These are phyloP conservation scores for Cystoisospora suis DNA, from an alignment of 169 alveolate genomes.

Conservation along the genomic window DNA sequence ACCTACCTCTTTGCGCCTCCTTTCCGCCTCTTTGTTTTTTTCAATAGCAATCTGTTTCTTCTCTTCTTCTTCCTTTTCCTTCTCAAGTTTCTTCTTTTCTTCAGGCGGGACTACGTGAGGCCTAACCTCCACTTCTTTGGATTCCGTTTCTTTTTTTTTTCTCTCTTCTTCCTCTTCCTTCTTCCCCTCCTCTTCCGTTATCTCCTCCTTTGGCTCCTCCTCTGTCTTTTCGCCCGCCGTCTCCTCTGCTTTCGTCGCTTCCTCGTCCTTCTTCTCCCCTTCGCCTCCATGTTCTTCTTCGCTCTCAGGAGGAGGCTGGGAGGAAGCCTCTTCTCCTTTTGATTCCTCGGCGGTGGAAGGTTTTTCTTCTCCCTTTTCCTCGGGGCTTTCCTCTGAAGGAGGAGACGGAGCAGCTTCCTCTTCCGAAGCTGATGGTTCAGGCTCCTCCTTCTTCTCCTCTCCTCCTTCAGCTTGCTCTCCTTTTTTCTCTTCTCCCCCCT, in stretches of 20 bases:
- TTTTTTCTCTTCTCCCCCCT: background rate
- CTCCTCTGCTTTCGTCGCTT: background rate
- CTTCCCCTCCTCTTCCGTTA: background rate
- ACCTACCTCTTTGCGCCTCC: background rate
- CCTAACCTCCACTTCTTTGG: background rate
- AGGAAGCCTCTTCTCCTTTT: background rate
- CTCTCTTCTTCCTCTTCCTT: background rate
- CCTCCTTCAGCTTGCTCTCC: background rate
- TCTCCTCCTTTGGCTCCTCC: background rate
- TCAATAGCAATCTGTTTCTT: background rate
- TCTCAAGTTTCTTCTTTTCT: background rate
- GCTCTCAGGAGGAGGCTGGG: background rate
- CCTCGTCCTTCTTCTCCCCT: background rate
- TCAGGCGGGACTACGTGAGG: background rate
- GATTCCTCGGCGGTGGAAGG: background rate
- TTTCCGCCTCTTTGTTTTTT: background rate
- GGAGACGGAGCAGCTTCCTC: background rate
- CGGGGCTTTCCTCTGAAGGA: background rate
- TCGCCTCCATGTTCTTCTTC: background rate
- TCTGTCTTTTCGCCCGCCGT: background rate
- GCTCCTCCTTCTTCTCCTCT: conserved; percentile 12
- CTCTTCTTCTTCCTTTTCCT: background rate
- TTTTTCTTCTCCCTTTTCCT: background rate
- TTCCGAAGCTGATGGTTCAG: background rate
- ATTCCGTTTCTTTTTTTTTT: background rate